Base-by-base conservation (phyloP, 768 basidiomycete species). In the Lactarius deliciosus region DNA sequence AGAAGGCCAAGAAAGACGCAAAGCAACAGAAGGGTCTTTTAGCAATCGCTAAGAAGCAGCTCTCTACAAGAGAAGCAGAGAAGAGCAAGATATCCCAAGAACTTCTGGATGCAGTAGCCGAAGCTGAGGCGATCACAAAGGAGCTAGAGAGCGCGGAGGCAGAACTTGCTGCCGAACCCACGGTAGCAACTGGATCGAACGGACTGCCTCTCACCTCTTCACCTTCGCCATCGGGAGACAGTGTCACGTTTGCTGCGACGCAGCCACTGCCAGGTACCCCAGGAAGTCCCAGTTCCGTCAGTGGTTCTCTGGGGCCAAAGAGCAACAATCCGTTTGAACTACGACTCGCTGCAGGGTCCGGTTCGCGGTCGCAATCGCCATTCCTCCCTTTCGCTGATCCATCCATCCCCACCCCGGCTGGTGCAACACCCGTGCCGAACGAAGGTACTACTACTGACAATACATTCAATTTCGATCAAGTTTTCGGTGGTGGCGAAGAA, bases 21-120 rank as follows among this genome's bases (percentile, higher is more conserved):
- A 90, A 96, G 75, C 94, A 97, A 74, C 96, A 98, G 79, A 98
- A 94, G 75, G 97, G 97, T 11, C 81, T 96, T 69, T 82, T 96
- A 28, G 95, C 95, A 5, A 96, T 98, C 74, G 92, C 93, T 6
- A 90, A 89, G 80, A 98, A 99, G 76, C 97, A 98, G 79, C 80
- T 98, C 32, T 84, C 84, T 30, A 86, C 90, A 5, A 90, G 92
- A 68, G 96, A 98, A 75, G 80, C 83, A 0, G 91, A 92, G 72
- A 85, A 83, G 64, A 84, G 82, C 16, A 91, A 86, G 75, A 81
- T 80, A 11, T 84, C 89, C 71, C 86, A 86, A 73, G 94, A 95
- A 70, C 77, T 92, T 10, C 84, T 85, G 69, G 90, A 90, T 57
- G 86, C 86, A 8, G 77, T 79, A 56, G 79, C 75, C 2, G 89